Base-by-base conservation (phyloP, 176 grass and related monocot genomes). In the Melocanna baccifera region DNA sequence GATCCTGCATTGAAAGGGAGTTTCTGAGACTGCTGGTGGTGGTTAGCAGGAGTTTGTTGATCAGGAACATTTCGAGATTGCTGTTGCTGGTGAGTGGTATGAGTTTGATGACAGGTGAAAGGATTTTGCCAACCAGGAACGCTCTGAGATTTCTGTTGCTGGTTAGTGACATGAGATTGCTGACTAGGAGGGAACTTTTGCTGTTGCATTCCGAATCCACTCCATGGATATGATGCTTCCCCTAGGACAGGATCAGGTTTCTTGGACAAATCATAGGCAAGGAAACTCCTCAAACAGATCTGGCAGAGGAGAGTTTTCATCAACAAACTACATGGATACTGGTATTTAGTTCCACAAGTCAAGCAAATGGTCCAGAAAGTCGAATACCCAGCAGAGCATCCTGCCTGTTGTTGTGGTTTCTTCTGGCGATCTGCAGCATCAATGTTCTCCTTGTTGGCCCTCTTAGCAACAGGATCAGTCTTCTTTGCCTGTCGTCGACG, bases 311-410 rank as follows among this genome's bases (percentile, higher is more conserved):
- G 78, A 77, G 73, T 63, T 89, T 79, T 91, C 73, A 87, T 93
- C 81, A 89, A 79, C 4, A 77, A 89, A 66, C 73, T 86, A 57
- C 4, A 58, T 61, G 86, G 79, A 76, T 93, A 93, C 34, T 90
- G 78, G 71, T 93, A 97, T 62, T 87, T 90, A 85, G 78, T 88
- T 15, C 94, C 81, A 69, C 91, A 96, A 72, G 34, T 20, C 41
- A 50, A 51, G 62, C 91, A 96, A 37, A 89, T 78, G 20, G 94
- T 91, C 94, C 91, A 96, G 69, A 96, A 96, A 77, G 80, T 83
- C 67, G 81, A 73, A 59, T 46, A 46, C 83, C 61, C 67, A 74
- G 59, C 13, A 72, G 23, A 56, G 55, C 50, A 22, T 67, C 28
- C 55, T 23, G 78, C 48, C 42, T 76, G 67, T 63, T 74, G 42